phyloP scores from a whole-genome alignment of 768 basidiomycete genomes.

The Lentinula guzmanii region DNA sequence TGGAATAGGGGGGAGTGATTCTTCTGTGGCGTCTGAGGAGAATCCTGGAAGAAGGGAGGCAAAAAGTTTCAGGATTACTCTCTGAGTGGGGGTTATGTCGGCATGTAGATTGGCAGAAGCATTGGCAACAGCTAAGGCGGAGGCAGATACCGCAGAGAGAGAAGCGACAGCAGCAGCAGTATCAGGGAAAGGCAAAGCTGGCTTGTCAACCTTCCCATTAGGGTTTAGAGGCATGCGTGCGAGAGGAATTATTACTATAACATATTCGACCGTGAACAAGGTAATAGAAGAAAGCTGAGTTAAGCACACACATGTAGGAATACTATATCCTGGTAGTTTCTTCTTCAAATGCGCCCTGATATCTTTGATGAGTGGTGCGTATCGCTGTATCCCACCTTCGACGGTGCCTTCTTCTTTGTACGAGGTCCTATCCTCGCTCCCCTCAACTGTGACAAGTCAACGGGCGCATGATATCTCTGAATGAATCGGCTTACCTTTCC shows the following conservation, averaged over 20 bases:
- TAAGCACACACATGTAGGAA: constrained; percentile 73
- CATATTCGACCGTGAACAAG: constrained; percentile 5
- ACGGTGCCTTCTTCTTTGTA: constrained; percentile 43
- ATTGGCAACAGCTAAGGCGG: constrained; percentile 9
- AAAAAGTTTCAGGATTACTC: constrained; percentile 82
- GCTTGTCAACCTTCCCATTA: constrained; percentile 99
- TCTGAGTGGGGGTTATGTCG: constrained; percentile 21
- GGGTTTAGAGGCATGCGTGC: constrained; percentile 96
- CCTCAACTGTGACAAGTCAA: constrained; percentile 59
- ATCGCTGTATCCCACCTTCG: constrained; percentile 74
- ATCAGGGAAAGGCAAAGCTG: constrained; percentile 96
- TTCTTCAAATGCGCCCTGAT: constrained; percentile 94
- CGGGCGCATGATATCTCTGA: constrained; percentile 25
- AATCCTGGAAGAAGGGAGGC: constrained; percentile 56
- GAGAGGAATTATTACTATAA: constrained; percentile 86
- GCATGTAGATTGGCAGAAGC: neutral
- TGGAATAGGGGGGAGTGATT: constrained; percentile 70
- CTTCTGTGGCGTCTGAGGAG: neutral
- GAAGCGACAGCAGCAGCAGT: constrained; percentile 63
- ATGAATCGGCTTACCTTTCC: neutral
- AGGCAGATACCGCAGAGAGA: constrained; percentile 22
- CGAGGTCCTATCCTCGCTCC: constrained; percentile 55
- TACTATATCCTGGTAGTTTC: constrained; percentile 91
- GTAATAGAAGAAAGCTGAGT: neutral
- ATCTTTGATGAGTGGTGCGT: constrained; percentile 85